Evolutionary conservation across 2,329 filamentous ascomycete species (phyloP), one percentile per base, ranked within the genome.

Genomic region (Fusarium papillatum): DNA sequence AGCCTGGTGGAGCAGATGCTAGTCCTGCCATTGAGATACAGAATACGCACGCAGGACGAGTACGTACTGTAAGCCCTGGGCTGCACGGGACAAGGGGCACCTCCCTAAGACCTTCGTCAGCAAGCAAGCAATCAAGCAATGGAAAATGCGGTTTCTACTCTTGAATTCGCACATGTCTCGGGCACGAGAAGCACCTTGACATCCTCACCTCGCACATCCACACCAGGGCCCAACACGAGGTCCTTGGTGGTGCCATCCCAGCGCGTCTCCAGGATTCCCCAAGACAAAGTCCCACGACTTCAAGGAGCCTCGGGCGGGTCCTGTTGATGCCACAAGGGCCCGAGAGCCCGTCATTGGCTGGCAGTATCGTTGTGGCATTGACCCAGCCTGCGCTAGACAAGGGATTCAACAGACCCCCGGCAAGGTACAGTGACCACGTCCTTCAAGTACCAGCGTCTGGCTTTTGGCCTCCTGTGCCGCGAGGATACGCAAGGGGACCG

Each of bases 341-440:
- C 61, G 36, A 64, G 61, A 70, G 63, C 55, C 66, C 67, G 46
- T 77, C 74, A 83, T 83, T 83, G 81, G 81, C 66, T 74, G 41
- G 67, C 68, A 64, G 61, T 61, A 64, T 77, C 59, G 66, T 69
- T 68, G 73, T 80, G 76, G 79, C 79, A 82, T 83, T 80, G 79
- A 80, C 65, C 78, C 70, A 74, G 69, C 70, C 72, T 76, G 73
- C 80, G 81, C 81, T 83, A 82, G 76, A 76, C 78, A 77, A 74
- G 80, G 80, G 71, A 60, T 61, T 38, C 31, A 59, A 65, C 46
- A 46, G 48, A 38, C 38, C 71, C 69, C 66, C 65, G 66, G 57
- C 60, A 61, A 60, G 48, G 67, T 70, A 71, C 31, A 77, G 62
- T 71, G 77, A 77, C 74, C 68, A 65, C 46, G 63, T 62, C 50